A percentile compares a stretch with the other conserved stretches of the same genome.
Evolutionary conservation across 257 asterid genomes (phyloP).

Genomic region (Solanum lycopersicoides): DNA sequence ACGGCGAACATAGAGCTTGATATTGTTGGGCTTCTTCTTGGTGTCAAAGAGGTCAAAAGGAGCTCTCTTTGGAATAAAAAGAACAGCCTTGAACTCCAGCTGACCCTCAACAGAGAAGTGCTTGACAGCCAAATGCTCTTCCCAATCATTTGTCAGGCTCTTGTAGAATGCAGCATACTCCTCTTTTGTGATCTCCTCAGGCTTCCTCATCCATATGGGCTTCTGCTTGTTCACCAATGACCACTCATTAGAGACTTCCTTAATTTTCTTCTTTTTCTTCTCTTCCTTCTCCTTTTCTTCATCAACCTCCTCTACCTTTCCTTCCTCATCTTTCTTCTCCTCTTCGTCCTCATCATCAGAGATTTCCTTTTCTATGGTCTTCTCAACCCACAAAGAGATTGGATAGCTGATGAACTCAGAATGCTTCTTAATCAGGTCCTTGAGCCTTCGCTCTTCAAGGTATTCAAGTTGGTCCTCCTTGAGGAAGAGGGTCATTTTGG

Average conservation of each 20-base stretch:
- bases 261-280: slow-evolving; percentile 52
- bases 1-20: slow-evolving; percentile 54
- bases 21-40: slow-evolving; percentile 56
- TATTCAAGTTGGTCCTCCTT: slow-evolving; percentile 70
- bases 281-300: slow-evolving; percentile 50
- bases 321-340: slow-evolving; percentile 56
- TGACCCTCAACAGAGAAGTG: slow-evolving; percentile 68
- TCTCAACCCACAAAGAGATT: slow-evolving; percentile 52
- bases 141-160: slow-evolving; percentile 59
- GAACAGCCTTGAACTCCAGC: slow-evolving; percentile 55
- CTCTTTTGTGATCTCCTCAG: slow-evolving; percentile 58
- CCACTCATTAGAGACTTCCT: slow-evolving; percentile 73
- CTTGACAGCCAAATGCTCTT: slow-evolving; percentile 59
- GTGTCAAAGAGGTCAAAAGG: slow-evolving; percentile 60
- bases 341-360: slow-evolving; percentile 64
- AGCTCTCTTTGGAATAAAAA: slow-evolving; percentile 56
- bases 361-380: slow-evolving; percentile 55
- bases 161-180: slow-evolving; percentile 69
- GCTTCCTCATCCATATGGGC: slow-evolving; percentile 67
- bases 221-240: slow-evolving; percentile 56
- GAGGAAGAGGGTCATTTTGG: slow-evolving; percentile 44
- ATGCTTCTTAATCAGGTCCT: slow-evolving; percentile 53
- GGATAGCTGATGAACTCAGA: slow-evolving; percentile 65
- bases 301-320: slow-evolving; percentile 52
- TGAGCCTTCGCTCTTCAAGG: slow-evolving; percentile 56